Evolutionary conservation across 2,329 filamentous ascomycete genomes (phyloP).

Genomic region (Fusarium longipes): DNA sequence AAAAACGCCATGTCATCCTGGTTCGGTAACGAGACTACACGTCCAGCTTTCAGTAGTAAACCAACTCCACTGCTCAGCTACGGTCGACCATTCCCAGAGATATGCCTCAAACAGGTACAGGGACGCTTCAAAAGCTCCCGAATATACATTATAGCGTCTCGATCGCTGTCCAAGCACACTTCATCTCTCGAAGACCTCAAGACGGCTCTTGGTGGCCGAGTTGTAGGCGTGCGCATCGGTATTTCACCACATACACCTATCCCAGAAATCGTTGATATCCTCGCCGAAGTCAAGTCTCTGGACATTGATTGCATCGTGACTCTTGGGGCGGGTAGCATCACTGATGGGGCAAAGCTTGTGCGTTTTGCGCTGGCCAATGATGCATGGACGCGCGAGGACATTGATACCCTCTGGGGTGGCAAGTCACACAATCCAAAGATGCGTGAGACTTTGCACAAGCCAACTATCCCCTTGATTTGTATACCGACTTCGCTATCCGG

Average conservation of each 20-base stretch:
- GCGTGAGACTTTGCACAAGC: background rate
- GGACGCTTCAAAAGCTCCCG: background rate
- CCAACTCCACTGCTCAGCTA: background rate
- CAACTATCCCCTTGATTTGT: slow-evolving; percentile 10
- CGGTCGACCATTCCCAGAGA: slow-evolving; percentile 1
- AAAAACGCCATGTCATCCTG: background rate
- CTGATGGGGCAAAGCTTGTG: slow-evolving; percentile 11
- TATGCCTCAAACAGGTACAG: background rate
- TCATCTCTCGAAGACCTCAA: background rate
- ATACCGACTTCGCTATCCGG: slow-evolving; percentile 17
- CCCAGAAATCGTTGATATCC: slow-evolving; percentile 7
- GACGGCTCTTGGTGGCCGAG: background rate
- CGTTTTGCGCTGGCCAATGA: slow-evolving; percentile 8
- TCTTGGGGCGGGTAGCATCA: slow-evolving; percentile 19
- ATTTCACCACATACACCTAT: slow-evolving; percentile 24
- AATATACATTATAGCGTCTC: slow-evolving; percentile 10
- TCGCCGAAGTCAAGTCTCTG: slow-evolving; percentile 2
- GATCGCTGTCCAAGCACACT: background rate
- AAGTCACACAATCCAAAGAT: slow-evolving; percentile 6
- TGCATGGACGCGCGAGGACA: slow-evolving; percentile 1
- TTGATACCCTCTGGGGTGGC: slow-evolving; percentile 10
- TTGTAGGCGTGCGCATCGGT: slow-evolving; percentile 5
- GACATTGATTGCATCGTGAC: slow-evolving; percentile 19
- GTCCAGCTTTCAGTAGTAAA: slow-evolving; percentile 6
- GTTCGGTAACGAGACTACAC: background rate